Percentiles rank a stretch among this genome's conserved stretches.
Conservation (phyloP, 139 green algal genomes). For the Coelastrella sp. region DNA sequence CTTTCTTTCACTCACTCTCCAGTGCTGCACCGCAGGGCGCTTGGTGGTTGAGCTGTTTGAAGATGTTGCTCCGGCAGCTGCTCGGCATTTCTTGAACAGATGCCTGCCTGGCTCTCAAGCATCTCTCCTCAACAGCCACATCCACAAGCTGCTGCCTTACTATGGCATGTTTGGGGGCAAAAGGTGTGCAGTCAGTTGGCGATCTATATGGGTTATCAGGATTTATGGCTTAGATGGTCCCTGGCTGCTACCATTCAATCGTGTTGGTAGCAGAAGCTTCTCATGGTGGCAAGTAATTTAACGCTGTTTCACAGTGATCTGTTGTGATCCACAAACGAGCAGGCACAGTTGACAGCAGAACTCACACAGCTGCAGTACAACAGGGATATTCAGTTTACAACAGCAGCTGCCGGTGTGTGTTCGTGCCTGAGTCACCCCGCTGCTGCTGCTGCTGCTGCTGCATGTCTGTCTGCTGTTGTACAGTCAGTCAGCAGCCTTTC, state of each 20-base stretch:
- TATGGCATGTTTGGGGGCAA: slow-evolving; percentile 69
- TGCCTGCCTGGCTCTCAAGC: slow-evolving; percentile 66
- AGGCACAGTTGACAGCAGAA: no score
- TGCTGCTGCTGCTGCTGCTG: neutral
- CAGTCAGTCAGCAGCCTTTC: neutral
- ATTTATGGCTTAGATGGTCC: no score
- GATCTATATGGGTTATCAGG: no score
- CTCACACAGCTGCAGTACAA: no score
- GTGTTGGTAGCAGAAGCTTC: no score
- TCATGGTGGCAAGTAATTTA: no score
- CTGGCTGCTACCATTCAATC: neutral
- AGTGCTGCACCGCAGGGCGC: slow-evolving; percentile 55
- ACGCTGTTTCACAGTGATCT: no score
- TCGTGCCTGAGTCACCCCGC: neutral
- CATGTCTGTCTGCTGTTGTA: neutral
- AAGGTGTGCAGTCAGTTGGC: slow-evolving; percentile 24
- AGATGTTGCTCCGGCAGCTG: slow-evolving; percentile 67
- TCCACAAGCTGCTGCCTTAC: slow-evolving; percentile 74
- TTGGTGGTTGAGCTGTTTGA: slow-evolving; percentile 83
- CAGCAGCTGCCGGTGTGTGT: neutral
- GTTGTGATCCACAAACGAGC: no score
- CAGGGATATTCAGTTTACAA: neutral
- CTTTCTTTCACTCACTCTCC: neutral
- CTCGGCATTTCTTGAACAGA: slow-evolving; percentile 67
- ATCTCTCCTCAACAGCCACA: slow-evolving; percentile 53